A percentile compares a stretch with the other conserved stretches of the same genome.
phyloP scores from a whole-genome alignment of 148 eudicot species.

The Persicaria tinctoria region DNA sequence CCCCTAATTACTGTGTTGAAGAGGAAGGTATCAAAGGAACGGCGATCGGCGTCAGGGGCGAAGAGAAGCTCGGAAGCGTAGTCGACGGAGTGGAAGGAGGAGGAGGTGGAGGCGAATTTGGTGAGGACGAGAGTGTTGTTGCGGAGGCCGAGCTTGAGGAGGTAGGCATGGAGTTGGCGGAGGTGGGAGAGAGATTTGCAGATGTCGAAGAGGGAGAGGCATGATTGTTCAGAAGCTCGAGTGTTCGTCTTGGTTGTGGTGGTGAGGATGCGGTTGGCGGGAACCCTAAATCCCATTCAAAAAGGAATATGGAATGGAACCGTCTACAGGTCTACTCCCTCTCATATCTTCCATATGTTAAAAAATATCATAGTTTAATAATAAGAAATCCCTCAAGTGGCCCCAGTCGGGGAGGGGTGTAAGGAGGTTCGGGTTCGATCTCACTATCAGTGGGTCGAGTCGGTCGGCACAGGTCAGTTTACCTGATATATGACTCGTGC shows the following conservation, averaged over 20 bases:
- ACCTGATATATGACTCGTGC: too few relatives aligned
- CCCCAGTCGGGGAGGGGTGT: too few relatives aligned
- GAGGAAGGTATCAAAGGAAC: constrained; percentile 43
- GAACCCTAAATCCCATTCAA: not conserved
- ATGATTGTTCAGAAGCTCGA: constrained; percentile 41
- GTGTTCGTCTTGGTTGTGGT: constrained; percentile 1
- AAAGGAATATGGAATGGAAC: too few relatives aligned
- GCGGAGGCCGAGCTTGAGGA: constrained; percentile 55
- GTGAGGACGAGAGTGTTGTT: constrained; percentile 55
- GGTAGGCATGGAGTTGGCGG: constrained; percentile 37
- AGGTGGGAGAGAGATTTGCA: constrained; percentile 36
- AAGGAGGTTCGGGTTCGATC: too few relatives aligned
- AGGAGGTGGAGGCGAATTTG: constrained; percentile 39
- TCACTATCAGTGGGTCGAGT: too few relatives aligned
- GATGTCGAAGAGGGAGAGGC: constrained; percentile 39
- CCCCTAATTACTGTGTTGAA: constrained; percentile 53
- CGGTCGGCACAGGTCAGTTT: too few relatives aligned
- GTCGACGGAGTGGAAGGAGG: constrained; percentile 25
- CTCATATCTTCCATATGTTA: too few relatives aligned
- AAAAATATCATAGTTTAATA: too few relatives aligned
- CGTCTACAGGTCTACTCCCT: too few relatives aligned
- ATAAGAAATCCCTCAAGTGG: too few relatives aligned
- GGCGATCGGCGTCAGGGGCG: constrained; percentile 23
- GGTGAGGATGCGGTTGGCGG: constrained; percentile 9
- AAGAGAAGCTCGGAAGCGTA: constrained; percentile 42